phyloP scores from a whole-genome alignment of 164 flowering plant genomes.

The Vitis cinerea region DNA sequence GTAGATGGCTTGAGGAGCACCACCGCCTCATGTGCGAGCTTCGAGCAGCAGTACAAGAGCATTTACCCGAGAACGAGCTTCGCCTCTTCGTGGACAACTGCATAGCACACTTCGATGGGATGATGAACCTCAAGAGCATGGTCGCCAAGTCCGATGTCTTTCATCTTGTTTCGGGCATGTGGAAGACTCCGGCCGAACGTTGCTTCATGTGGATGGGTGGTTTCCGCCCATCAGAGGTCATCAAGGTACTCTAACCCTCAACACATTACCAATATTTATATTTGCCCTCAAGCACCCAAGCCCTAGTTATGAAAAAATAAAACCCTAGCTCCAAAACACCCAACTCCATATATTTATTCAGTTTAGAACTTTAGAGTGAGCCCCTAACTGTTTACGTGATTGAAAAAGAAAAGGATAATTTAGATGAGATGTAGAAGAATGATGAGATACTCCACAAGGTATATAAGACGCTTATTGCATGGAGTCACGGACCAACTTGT shows the following conservation, averaged over 20 bases:
- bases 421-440: not conserved
- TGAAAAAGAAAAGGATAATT: not conserved
- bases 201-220: slow-evolving; percentile 99
- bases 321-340: no score
- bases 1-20: slow-evolving; percentile 94
- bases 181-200: slow-evolving; percentile 98
- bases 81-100: slow-evolving; percentile 73
- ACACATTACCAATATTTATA: no score
- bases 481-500: slow-evolving; percentile 18
- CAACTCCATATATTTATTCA: no score
- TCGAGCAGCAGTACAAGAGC: slow-evolving; percentile 85
- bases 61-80: slow-evolving; percentile 80
- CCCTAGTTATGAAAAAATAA: no score
- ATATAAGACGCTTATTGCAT: slow-evolving; percentile 19
- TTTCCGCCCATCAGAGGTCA: slow-evolving; percentile 90
- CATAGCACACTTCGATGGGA: slow-evolving; percentile 72
- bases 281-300: no score
- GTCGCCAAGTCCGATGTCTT: slow-evolving; percentile 79
- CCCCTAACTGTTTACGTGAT: no score
- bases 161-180: slow-evolving; percentile 88
- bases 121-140: slow-evolving; percentile 71
- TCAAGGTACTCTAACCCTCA: slow-evolving; percentile 55
- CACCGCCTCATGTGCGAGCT: slow-evolving; percentile 88
- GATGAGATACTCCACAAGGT: not conserved
- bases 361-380: no score